Percentiles rank a stretch among this genome's conserved stretches.
These are phyloP conservation scores for Russula compacta DNA, from an alignment of 768 basidiomycete genomes.

Conservation along the genomic window DNA sequence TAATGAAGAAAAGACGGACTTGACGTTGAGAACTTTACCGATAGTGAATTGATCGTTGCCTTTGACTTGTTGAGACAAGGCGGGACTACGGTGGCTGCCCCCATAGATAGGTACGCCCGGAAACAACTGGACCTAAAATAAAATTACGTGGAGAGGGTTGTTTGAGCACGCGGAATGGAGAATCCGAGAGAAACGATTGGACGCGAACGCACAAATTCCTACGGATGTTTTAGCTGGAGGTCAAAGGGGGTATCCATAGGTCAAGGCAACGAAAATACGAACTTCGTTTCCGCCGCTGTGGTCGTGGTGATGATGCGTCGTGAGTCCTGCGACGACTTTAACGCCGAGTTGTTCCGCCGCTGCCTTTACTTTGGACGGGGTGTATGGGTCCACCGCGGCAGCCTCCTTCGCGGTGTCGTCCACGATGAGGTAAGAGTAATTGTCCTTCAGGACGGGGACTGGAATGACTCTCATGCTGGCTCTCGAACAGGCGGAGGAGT, in stretches of 20 bases:
- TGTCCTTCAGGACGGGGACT: conserved; percentile 71
- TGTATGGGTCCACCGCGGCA: conserved; percentile 74
- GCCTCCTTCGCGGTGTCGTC: conserved; percentile 60
- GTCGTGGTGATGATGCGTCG: conserved; percentile 90
- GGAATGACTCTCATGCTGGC: conserved; percentile 63
- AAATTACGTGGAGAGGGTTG: background rate
- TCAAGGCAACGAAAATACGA: conserved; percentile 11
- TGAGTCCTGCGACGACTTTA: conserved; percentile 62
- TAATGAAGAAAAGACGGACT: conserved; percentile 28
- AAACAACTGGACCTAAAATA: conserved; percentile 34
- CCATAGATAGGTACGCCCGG: conserved; percentile 58
- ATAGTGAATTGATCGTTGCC: conserved; percentile 75
- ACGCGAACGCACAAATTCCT: conserved; percentile 36
- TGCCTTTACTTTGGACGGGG: conserved; percentile 56
- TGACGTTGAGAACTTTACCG: conserved; percentile 53
- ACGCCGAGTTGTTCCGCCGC: conserved; percentile 57
- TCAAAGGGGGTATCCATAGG: background rate
- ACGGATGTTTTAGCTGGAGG: background rate
- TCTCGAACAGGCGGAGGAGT: conserved; percentile 21
- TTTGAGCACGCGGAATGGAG: background rate
- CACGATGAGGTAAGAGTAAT: conserved; percentile 78
- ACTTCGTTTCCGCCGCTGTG: conserved; percentile 86
- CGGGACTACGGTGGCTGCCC: conserved; percentile 62
- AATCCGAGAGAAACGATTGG: background rate
- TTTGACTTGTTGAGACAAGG: conserved; percentile 63